Evolutionary conservation across 2,329 filamentous ascomycete genomes (phyloP), one percentile per base, ranked within the genome.

Genomic region (Talaromyces marneffei): DNA sequence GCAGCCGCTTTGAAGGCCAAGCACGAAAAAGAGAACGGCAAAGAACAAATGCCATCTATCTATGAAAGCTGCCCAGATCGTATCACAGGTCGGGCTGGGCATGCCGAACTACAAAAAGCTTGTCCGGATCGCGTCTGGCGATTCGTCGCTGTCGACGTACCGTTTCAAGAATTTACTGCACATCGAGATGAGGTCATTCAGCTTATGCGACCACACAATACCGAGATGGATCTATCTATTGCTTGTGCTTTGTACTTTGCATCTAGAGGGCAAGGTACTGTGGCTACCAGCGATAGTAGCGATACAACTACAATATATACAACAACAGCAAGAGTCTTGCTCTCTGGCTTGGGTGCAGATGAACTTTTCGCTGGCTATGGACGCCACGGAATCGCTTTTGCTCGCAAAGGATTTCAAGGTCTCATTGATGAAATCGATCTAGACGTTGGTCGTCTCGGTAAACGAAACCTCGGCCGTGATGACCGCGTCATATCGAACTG

Each of bases 151-250:
- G 77, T 97, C 60, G 88, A 99, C 69, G 80, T 99, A 29, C 89
- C 93, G 0, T 97, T 93, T 71, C 71, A 80, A 5, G 89, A 95
- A 67, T 89, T 87, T 0, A 71, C 87, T 46, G 80, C 82, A 2
- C 89, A 96, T 68, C 85, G 90, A 64, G 70, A 82, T 2, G 82
- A 82, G 27, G 84, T 99, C 20, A 83, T 92, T 39, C 82, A 85
- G 2, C 80, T 99, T 18, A 97, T 99, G 73, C 82, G 89, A 67
- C 94, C 94, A 0, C 94, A 99, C 75, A 93, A 96, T 66, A 99
- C 94, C 0, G 94, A 99, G 75, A 99, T 99, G 94, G 94, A 99
- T 69, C 81, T 99, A 0, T 99, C 94, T 3, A 99, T 99, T 68
- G 89, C 90, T 0, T 88, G 85, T 67, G 94, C 94, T 0, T 80